Conservation (phyloP, 2,329 filamentous ascomycete species). For the Whalleya microplaca region DNA sequence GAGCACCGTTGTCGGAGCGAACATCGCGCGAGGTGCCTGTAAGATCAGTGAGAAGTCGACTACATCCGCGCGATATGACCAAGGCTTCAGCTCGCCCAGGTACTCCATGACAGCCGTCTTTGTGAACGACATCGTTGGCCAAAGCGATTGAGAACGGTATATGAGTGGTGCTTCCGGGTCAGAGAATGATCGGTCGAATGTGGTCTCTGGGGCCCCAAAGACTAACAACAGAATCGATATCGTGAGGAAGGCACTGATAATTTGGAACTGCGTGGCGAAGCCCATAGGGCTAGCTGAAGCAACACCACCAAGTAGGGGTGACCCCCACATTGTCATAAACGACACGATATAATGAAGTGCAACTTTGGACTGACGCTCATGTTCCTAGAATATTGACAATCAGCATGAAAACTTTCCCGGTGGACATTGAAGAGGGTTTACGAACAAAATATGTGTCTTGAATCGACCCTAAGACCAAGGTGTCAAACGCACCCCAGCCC, state of each 20-base stretch:
- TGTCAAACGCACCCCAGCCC: constrained; percentile 63
- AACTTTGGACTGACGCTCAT: constrained; percentile 52
- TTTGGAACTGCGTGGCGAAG: constrained; percentile 54
- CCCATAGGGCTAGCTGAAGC: constrained; percentile 45
- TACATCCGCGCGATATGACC: constrained; percentile 40
- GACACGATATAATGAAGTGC: constrained; percentile 50
- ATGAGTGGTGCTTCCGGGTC: constrained; percentile 21
- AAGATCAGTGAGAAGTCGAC: constrained; percentile 40
- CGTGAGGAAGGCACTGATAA: constrained; percentile 53
- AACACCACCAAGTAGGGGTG: constrained; percentile 57
- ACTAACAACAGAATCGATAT: constrained; percentile 51
- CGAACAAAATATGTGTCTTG: constrained; percentile 62
- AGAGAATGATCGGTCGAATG: constrained; percentile 49
- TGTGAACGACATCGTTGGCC: constrained; percentile 34
- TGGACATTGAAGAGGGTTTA: not conserved
- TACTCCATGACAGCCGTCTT: constrained; percentile 42
- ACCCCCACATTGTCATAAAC: constrained; percentile 55
- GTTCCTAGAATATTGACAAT: constrained; percentile 45
- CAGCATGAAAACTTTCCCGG: not conserved
- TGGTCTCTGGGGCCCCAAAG: constrained; percentile 56
- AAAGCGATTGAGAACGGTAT: constrained; percentile 24
- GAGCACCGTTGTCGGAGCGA: constrained; percentile 54
- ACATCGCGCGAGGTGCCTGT: constrained; percentile 52
- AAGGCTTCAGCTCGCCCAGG: constrained; percentile 44
- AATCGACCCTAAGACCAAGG: constrained; percentile 54